Base-by-base conservation (phyloP, 1,284 basidiomycete genomes). In the Earliella scabrosa region DNA sequence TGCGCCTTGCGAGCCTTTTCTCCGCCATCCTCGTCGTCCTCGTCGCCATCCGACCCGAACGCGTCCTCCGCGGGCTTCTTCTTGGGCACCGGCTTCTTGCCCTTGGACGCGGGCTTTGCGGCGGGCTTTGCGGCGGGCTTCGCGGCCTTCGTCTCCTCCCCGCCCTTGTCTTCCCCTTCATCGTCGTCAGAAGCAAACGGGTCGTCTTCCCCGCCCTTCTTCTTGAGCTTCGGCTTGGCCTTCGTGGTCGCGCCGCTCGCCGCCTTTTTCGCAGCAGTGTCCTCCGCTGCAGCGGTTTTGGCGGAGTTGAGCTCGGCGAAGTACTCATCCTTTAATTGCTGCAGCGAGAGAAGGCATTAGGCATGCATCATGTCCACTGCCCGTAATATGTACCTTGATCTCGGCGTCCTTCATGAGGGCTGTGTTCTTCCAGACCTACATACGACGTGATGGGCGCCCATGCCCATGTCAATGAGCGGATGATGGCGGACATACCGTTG, bases 341-440 rank as follows among this genome's bases (percentile, higher is more conserved):
- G 57, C 18, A 47, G 32, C 6, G 47, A 23, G 45, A 20, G 10
- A 23, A 49, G 51, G 20, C 43, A 38, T 57, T 44, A 6, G 40
- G 27, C 20, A 21, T 2, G 34, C 50, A 24, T 24, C 21, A 34
- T 5, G 26, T 40, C 18, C 13, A 26, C 21, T 14, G 29, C 44
- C 26, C 23, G 27, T 26, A 29, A 50, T 31, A 46, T 66, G 39
- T 63, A 82, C 87, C 75, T 87, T 87, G 50, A 81, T 79, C 64
- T 89, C 84, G 35, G 78, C 66, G 20, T 87, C 86, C 31, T 77
- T 76, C 57, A 90, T 66, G 23, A 90, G 68, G 23, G 79, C 76
- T 2, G 76, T 73, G 63, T 82, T 84, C 70, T 86, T 88, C 86
- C 87, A 89, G 35, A 83, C 75, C 88, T 89, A 58, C 48, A 24